Evolutionary conservation across 179 eudicot species (phyloP).

Genomic region (Drosera spatulata): DNA sequence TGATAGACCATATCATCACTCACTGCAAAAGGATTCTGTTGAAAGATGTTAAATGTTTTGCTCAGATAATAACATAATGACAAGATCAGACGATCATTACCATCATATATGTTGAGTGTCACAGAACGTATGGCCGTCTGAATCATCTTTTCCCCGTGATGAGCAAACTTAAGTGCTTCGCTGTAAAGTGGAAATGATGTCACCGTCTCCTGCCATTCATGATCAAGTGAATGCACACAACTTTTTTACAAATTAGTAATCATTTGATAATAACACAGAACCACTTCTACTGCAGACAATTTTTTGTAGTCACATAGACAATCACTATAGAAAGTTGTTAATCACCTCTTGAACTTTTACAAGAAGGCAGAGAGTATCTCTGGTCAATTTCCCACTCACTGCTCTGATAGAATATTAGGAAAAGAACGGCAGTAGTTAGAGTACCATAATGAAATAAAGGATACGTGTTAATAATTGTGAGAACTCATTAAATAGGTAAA

Average conservation of each 20-base stretch:
- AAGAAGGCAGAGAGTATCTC: slow-evolving; percentile 48
- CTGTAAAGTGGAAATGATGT: slow-evolving; percentile 44
- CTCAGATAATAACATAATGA: slow-evolving; percentile 1
- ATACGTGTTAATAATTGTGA: too few relatives aligned
- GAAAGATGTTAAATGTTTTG: slow-evolving; percentile 18
- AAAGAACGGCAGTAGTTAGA: slow-evolving; percentile 8
- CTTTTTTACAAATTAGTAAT: too few relatives aligned
- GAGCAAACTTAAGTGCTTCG: slow-evolving; percentile 42
- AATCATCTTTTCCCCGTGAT: slow-evolving; percentile 50
- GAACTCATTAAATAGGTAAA: neutral
- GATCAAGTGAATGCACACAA: neutral
- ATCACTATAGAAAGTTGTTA: neutral
- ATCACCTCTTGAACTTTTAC: slow-evolving; percentile 49
- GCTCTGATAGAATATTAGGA: slow-evolving; percentile 25
- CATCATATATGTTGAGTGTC: slow-evolving; percentile 31
- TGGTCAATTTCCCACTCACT: slow-evolving; percentile 37
- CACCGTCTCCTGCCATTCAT: slow-evolving; percentile 31
- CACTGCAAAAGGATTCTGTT: slow-evolving; percentile 30
- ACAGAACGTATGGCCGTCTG: slow-evolving; percentile 36
- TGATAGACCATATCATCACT: slow-evolving; percentile 35
- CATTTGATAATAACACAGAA: too few relatives aligned
- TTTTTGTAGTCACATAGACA: too few relatives aligned
- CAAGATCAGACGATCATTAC: slow-evolving; percentile 15
- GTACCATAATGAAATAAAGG: neutral
- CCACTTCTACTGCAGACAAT: too few relatives aligned